Conservation (phyloP, 1,284 basidiomycete species). For the Retiboletus flavoniger region DNA sequence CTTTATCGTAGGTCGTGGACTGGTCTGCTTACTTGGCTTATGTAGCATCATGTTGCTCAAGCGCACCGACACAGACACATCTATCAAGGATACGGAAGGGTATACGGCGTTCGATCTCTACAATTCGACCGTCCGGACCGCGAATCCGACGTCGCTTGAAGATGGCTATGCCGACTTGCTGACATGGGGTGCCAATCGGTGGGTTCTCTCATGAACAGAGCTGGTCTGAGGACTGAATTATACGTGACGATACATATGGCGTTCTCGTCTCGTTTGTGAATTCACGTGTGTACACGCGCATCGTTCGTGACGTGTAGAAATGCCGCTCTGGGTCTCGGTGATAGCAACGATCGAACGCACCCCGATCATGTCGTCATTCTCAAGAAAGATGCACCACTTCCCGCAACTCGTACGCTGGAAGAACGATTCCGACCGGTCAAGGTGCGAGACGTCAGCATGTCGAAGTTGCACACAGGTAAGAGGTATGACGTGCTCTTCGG, state of each 20-base stretch:
- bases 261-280: not conserved
- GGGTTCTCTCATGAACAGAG: slow-evolving; percentile 15
- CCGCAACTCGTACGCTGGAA: slow-evolving; percentile 32
- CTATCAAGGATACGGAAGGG: slow-evolving; percentile 85
- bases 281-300: not conserved
- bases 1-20: not conserved
- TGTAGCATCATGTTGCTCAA: slow-evolving; percentile 73
- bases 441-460: slow-evolving; percentile 75
- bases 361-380: slow-evolving; percentile 78
- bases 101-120: slow-evolving; percentile 94
- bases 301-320: slow-evolving; percentile 49
- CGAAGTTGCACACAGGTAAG: slow-evolving; percentile 73
- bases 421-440: slow-evolving; percentile 57
- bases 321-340: slow-evolving; percentile 80
- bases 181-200: slow-evolving; percentile 91
- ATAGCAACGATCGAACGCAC: slow-evolving; percentile 74
- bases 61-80: slow-evolving; percentile 70
- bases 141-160: slow-evolving; percentile 53
- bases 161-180: slow-evolving; percentile 61
- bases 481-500: slow-evolving; percentile 1
- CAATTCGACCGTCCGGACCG: slow-evolving; percentile 82
- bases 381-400: slow-evolving; percentile 31
- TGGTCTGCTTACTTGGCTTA: slow-evolving; percentile 2
- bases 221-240: not conserved
- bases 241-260: not conserved